Evolutionary conservation across 345 rosid species (phyloP).

Genomic region (Eucalyptus pauciflora): DNA sequence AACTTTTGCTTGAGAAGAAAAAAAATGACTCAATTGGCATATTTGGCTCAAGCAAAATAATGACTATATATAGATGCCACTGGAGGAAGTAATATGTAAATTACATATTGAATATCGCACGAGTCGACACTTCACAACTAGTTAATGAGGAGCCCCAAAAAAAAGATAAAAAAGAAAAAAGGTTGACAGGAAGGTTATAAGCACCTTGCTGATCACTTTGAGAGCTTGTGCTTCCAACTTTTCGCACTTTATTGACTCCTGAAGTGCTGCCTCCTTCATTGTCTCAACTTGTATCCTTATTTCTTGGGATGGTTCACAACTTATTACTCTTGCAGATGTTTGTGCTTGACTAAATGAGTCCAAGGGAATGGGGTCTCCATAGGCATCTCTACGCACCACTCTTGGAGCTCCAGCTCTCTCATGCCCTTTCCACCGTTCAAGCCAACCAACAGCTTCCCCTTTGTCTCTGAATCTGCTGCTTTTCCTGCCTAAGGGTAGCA

Average conservation of each 20-base stretch:
- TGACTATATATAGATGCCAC: background rate
- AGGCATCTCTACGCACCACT: constrained; percentile 21
- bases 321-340: background rate
- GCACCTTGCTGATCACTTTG: constrained; percentile 17
- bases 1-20: background rate
- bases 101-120: background rate
- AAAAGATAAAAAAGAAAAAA: no score
- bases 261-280: constrained; percentile 14
- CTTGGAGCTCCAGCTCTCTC: constrained; percentile 29
- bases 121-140: background rate
- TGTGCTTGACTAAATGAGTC: background rate
- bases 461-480: constrained; percentile 46
- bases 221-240: constrained; percentile 32
- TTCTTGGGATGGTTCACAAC: background rate
- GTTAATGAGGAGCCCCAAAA: no score
- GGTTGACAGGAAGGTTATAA: no score
- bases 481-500: constrained; percentile 42
- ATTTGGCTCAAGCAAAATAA: background rate
- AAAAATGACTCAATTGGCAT: fast-evolving
- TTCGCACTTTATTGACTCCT: constrained; percentile 14
- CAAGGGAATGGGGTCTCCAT: constrained; percentile 6
- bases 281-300: constrained; percentile 11
- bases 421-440: constrained; percentile 54
- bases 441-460: constrained; percentile 56
- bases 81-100: fast-evolving